Percentiles rank a stretch among this genome's conserved stretches.
Conservation (phyloP, 2,329 filamentous ascomycete genomes). For the Elsinoe fawcettii region DNA sequence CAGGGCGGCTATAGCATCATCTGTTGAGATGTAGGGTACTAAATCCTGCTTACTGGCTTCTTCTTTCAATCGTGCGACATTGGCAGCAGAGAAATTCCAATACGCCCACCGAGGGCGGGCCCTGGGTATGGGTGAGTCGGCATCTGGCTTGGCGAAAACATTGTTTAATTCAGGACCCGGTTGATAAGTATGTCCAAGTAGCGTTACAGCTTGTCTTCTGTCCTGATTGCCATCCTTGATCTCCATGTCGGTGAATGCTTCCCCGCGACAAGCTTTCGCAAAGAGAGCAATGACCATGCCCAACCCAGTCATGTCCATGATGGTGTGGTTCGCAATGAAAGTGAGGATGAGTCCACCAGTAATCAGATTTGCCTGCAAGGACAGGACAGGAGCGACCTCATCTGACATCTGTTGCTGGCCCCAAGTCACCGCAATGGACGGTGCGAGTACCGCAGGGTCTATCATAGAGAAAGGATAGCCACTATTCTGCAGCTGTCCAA, state of each 20-base stretch:
- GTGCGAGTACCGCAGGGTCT: background rate
- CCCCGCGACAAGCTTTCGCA: constrained; percentile 17
- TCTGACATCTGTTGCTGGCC: background rate
- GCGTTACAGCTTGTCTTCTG: background rate
- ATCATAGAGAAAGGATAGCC: background rate
- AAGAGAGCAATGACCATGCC: constrained; percentile 16
- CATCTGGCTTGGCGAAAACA: background rate
- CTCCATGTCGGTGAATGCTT: constrained; percentile 1
- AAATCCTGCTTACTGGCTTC: background rate
- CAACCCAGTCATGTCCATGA: constrained; percentile 19
- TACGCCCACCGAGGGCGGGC: constrained; percentile 5
- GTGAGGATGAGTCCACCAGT: constrained; percentile 18
- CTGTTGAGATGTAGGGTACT: constrained; percentile 15
- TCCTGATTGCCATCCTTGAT: constrained; percentile 3
- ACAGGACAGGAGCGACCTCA: constrained; percentile 14
- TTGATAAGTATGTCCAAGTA: background rate
- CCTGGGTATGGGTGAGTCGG: background rate
- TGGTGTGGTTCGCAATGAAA: constrained; percentile 16
- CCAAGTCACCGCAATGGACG: background rate
- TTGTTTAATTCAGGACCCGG: background rate
- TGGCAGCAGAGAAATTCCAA: constrained; percentile 2
- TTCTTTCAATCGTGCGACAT: constrained; percentile 7
- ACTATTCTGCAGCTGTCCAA: background rate
- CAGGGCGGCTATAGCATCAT: constrained; percentile 17
- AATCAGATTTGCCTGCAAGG: constrained; percentile 17